A percentile compares a stretch with the other conserved stretches of the same genome.
Conservation (phyloP, 805 yeast genomes). For the Metschnikowia matae region DNA sequence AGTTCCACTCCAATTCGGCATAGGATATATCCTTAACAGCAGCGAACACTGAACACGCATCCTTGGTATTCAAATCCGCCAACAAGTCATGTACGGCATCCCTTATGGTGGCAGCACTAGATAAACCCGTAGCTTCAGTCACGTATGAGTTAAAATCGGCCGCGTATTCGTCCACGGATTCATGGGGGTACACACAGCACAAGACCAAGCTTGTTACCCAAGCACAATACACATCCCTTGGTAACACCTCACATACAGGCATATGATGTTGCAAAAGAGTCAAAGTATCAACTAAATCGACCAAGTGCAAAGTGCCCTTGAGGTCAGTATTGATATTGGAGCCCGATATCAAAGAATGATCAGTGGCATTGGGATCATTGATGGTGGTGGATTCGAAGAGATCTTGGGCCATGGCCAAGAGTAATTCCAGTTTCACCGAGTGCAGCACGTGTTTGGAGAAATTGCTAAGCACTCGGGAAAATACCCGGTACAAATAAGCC, state of each 20-base stretch:
- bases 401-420: conserved; percentile 21
- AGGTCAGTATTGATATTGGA: not conserved
- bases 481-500: conserved; percentile 25
- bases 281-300: conserved; percentile 32
- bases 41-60: conserved; percentile 25
- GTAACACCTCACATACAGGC: conserved; percentile 17
- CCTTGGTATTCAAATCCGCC: conserved; percentile 43
- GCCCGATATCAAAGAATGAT: not conserved
- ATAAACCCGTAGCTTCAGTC: conserved; percentile 68
- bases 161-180: conserved; percentile 45
- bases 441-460: conserved; percentile 24
- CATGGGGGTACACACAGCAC: conserved; percentile 41
- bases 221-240: conserved; percentile 10
- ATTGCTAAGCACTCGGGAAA: conserved; percentile 23
- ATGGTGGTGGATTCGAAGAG: conserved; percentile 15
- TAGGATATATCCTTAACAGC: not conserved
- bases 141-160: conserved; percentile 67
- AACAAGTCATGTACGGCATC: conserved; percentile 58
- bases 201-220: conserved; percentile 27
- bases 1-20: not conserved
- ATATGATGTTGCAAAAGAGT: conserved; percentile 26
- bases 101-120: conserved; percentile 49
- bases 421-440: conserved; percentile 15
- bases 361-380: not conserved
- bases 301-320: conserved; percentile 9